phyloP scores from a whole-genome alignment of 2,329 filamentous ascomycete species.

The Monilinia vaccinii-corymbosi region DNA sequence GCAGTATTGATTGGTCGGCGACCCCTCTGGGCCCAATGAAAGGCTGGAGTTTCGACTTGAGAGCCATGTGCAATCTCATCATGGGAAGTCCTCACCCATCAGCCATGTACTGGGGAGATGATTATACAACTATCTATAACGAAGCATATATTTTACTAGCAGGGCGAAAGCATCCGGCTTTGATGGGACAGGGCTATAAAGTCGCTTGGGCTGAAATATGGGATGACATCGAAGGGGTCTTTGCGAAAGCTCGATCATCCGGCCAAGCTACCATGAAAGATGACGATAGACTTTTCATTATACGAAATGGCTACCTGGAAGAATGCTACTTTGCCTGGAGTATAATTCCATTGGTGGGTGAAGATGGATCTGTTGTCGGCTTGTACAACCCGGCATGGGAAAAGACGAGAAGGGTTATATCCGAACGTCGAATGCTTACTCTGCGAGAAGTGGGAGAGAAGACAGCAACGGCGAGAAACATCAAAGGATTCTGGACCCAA shows the following conservation, averaged over 20 bases:
- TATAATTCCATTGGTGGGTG: constrained; percentile 67
- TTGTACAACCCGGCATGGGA: constrained; percentile 68
- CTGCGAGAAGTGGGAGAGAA: constrained; percentile 69
- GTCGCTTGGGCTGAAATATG: constrained; percentile 48
- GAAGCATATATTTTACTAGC: constrained; percentile 63
- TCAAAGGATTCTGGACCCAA: constrained; percentile 65
- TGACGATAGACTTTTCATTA: constrained; percentile 28
- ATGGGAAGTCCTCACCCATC: constrained; percentile 71
- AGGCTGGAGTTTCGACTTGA: constrained; percentile 60
- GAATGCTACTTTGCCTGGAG: constrained; percentile 34
- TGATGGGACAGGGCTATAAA: constrained; percentile 66
- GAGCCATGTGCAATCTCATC: constrained; percentile 72
- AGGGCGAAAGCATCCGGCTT: constrained; percentile 63
- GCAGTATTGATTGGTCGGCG: constrained; percentile 61
- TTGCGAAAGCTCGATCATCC: constrained; percentile 44
- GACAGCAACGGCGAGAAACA: constrained; percentile 61
- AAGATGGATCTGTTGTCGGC: constrained; percentile 64
- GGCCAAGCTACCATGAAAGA: constrained; percentile 21
- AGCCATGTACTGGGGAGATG: constrained; percentile 71
- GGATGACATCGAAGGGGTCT: constrained; percentile 30
- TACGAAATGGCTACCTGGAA: constrained; percentile 30
- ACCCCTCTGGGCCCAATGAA: constrained; percentile 71
- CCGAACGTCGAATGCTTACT: constrained; percentile 71
- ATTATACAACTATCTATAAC: constrained; percentile 62
- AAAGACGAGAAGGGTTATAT: constrained; percentile 69